Percentiles rank a stretch among this genome's conserved stretches.
Evolutionary conservation across 2,329 filamentous ascomycete genomes (phyloP).

Genomic region (Fusarium abutilonis): DNA sequence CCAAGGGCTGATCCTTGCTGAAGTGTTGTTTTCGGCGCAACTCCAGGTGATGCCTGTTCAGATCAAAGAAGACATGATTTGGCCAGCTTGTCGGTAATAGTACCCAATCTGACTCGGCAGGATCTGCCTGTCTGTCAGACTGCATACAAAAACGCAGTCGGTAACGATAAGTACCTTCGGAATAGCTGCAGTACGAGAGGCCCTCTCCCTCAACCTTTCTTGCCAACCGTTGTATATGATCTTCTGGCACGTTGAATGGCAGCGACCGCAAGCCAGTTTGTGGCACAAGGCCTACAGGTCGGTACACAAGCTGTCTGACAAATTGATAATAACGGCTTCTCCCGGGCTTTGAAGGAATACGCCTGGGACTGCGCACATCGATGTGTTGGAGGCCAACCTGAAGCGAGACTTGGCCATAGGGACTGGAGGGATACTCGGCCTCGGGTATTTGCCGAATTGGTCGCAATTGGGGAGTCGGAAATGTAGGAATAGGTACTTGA

Average conservation of each 20-base stretch:
- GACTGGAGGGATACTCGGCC: conserved; percentile 54
- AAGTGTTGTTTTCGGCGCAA: conserved; percentile 75
- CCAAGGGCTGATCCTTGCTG: conserved; percentile 78
- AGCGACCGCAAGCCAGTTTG: conserved; percentile 55
- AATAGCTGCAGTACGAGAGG: conserved; percentile 53
- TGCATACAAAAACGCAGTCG: conserved; percentile 72
- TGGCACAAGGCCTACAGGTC: conserved; percentile 55
- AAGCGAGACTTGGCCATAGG: conserved; percentile 55
- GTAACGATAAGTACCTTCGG: conserved; percentile 67
- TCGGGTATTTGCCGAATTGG: conserved; percentile 29
- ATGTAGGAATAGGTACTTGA: conserved; percentile 1
- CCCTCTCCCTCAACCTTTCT: conserved; percentile 43
- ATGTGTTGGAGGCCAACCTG: conserved; percentile 58
- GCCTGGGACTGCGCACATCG: conserved; percentile 59
- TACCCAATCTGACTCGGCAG: conserved; percentile 67
- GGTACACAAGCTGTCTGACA: conserved; percentile 61
- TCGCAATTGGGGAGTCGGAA: not conserved
- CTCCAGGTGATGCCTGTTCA: conserved; percentile 70
- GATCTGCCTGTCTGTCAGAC: conserved; percentile 20
- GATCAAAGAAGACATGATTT: conserved; percentile 69
- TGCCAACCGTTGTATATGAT: conserved; percentile 52
- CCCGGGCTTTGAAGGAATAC: conserved; percentile 46
- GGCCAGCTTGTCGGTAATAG: conserved; percentile 76
- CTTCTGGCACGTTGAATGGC: conserved; percentile 57
- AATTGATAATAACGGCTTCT: conserved; percentile 64